Evolutionary conservation across 108 stramenopile genomes (phyloP), one percentile per base, ranked within the genome.

Genomic region (Nitzschia putrida): DNA sequence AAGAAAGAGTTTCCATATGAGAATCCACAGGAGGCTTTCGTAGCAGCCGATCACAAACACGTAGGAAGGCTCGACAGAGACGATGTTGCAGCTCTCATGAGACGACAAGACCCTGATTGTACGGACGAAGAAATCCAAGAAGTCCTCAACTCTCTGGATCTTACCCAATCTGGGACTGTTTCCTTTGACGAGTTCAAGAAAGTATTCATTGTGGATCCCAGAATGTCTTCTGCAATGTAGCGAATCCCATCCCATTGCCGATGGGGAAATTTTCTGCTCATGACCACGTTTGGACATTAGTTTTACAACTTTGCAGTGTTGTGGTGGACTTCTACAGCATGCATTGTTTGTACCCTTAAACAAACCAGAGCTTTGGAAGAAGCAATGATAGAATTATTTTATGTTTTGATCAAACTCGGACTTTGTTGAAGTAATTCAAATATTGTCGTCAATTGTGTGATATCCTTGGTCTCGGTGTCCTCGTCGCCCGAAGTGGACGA

Each of bases 101-200:
- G 81, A 43, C 72, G 77, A 44, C 77, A 88, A 64, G 81, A 94
- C 73, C 76, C 80, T 69, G 73, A 83, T 41, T 87, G 81, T 52
- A 84, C 88, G 2, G 88, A 94, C 38, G 63, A 71, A 40, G 93
- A 94, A 44, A 73, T 94, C n/a, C 63, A 80, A 10, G 71, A 65
- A 11, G 73, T 94, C 64, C 66, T 94, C 54, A 57, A 88, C 16
- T 61, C 80, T 3, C 66, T 94, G 57, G 90, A 91, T 63, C 72
- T 94, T 64, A 77, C 79, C 21, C 53, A 69, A 3, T 69, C 74
- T 52, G 92, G 92, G 0, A 72, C 58, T 20, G 74, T 90, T 39
- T 56, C 65, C 23, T 93, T 84, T 76, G 89, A 86, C n/a, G 88
- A 90, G 42, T 90, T 93, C 63, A 76, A 74, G 37, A 74, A 75